Conservation (phyloP, 2,329 filamentous ascomycete species). For the Xylaria sp. region DNA sequence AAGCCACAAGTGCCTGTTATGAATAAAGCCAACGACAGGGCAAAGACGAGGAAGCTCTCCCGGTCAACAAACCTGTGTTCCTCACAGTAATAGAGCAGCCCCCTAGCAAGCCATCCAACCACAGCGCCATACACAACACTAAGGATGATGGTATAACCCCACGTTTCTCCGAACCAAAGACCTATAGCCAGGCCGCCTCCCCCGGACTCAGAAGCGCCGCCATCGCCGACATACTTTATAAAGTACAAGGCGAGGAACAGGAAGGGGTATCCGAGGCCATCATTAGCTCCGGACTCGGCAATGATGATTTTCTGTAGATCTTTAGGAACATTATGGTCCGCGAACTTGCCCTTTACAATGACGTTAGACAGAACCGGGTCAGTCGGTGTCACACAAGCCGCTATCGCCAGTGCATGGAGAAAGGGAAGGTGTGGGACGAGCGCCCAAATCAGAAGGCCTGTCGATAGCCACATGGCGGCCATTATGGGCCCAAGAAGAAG, state of each 20-base stretch:
- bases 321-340: conserved; percentile 85
- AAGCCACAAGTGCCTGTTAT: conserved; percentile 86
- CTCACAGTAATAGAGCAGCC: conserved; percentile 83
- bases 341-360: conserved; percentile 92
- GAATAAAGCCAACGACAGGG: conserved; percentile 83
- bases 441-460: conserved; percentile 78
- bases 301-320: conserved; percentile 81
- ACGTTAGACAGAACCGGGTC: conserved; percentile 87
- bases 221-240: conserved; percentile 73
- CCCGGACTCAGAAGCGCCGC: conserved; percentile 59
- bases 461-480: conserved; percentile 84
- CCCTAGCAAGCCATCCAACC: conserved; percentile 82
- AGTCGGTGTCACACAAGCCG: conserved; percentile 88
- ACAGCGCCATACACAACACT: conserved; percentile 77
- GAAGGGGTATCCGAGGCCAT: conserved; percentile 88
- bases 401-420: conserved; percentile 79
- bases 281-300: conserved; percentile 85
- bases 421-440: conserved; percentile 74
- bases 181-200: conserved; percentile 72
- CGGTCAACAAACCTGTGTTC: conserved; percentile 80
- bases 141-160: conserved; percentile 81
- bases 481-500: conserved; percentile 84
- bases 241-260: conserved; percentile 84
- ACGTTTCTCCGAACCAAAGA: conserved; percentile 84
- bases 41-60: conserved; percentile 87